Base-by-base conservation (phyloP, 2,329 filamentous ascomycete species). In the Bipolaris victoriae region DNA sequence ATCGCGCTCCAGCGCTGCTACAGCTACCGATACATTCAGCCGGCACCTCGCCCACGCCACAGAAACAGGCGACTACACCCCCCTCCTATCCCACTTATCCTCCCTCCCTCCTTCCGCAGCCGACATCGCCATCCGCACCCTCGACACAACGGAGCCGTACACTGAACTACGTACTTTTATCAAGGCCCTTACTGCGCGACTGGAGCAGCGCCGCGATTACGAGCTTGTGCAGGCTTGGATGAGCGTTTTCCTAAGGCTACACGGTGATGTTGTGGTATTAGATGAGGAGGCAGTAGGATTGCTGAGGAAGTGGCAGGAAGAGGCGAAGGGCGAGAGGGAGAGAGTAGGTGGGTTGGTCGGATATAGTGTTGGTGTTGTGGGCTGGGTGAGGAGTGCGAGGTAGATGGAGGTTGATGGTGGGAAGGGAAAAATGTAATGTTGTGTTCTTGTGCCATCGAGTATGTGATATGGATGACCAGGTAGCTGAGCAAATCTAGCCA, bases 201-300 rank as follows among this genome's bases (percentile, higher is more conserved):
- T 98, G 50, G 78, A 81, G 41, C 81, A 86, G 49, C 87, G 88
- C 62, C 86, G 85, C 46, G 95, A 98, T 76, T 99, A 96, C 76
- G 95, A 99, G 78, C 83, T 99, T 37, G 90, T 92, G 15, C 93
- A 98, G 77, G 92, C 92, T 0, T 99, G 95, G 94, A 98, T 99
- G 92, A 88, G 90, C 1, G 94, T 98, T 1, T 96, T 98, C 70
- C 75, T 99, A 57, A 86, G 88, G 46, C 80, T 97, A 39, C 94
- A 98, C 76, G 83, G 83, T 6, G 87, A 89, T 59, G 78, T 83
- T 15, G 78, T 90, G 13, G 74, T 79, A 6, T 74, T 79, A 33
- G 77, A 78, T 36, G 71, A 84, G 70, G 74, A 78, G 29, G 75
- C 94, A 13, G 81, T 87, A 44, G 79, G 77, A 1, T 86, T 85